Conservation (phyloP, 2,329 filamentous ascomycete species). For the Phaeoacremonium minimum region DNA sequence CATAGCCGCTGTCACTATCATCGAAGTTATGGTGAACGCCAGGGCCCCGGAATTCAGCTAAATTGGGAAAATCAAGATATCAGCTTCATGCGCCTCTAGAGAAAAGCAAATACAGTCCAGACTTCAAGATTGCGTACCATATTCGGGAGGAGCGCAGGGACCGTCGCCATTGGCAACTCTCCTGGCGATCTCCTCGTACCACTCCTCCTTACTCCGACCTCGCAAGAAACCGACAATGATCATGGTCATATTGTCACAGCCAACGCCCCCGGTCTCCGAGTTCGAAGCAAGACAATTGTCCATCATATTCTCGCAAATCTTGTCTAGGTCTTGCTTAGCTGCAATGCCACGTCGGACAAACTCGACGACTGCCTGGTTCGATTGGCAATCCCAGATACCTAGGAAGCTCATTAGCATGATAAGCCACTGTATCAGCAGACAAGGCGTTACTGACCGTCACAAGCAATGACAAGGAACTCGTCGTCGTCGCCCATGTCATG, state of each 20-base stretch:
- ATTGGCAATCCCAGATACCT: conserved; percentile 99
- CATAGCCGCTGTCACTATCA: conserved; percentile 73
- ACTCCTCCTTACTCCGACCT: conserved; percentile 92
- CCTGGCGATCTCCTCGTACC: conserved; percentile 94
- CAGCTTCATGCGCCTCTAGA: too few relatives aligned
- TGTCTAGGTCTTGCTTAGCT: conserved; percentile 88
- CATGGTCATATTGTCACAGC: conserved; percentile 99
- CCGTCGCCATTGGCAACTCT: conserved; percentile 95
- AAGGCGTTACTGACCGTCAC: conserved; percentile 65
- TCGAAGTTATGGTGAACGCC: conserved; percentile 80
- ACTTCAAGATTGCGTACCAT: conserved; percentile 80
- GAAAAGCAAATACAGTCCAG: too few relatives aligned
- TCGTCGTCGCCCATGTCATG: conserved; percentile 91
- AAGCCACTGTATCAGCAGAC: too few relatives aligned
- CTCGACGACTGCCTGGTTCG: conserved; percentile 93
- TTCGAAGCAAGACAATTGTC: conserved; percentile 98
- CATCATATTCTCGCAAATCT: conserved; percentile 99
- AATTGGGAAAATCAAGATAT: conserved; percentile 17
- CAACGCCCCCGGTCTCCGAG: conserved; percentile 95
- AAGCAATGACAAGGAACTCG: conserved; percentile 90
- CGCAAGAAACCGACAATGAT: conserved; percentile 81
- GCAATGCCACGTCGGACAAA: conserved; percentile 96
- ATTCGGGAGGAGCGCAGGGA: conserved; percentile 97
- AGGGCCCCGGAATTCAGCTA: conserved; percentile 82
- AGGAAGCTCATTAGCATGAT: too few relatives aligned